Evolutionary conservation across 768 basidiomycete genomes (phyloP), one percentile per base, ranked within the genome.

Genomic region (Cyclocybe cylindracea): DNA sequence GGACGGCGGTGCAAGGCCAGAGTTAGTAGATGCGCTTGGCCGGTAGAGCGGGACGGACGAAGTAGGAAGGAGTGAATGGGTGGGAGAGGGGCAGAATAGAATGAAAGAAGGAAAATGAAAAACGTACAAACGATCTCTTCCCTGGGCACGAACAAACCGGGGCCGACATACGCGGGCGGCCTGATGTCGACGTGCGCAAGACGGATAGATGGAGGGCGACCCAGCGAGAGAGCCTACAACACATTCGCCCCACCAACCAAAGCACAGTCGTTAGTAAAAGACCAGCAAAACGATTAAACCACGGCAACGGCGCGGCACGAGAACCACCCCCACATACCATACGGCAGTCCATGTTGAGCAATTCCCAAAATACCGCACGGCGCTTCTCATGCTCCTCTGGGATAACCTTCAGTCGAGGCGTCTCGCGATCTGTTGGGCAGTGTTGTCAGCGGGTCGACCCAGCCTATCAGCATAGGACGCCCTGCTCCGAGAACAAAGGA

Each of bases 341-440:
- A 39, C 86, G 74, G 52, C 85, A 84, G 60, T 89, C 87, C 66
- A 88, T 70, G 63, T 85, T 84, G 47, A 88, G 74, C 57, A 89
- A 71, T 65, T 88, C 86, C 87, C 87, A 89, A 63, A 88, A 85
- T 40, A 89, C 77, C 44, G 82, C 79, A 41, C 83, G 74, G 42
- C 86, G 83, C 57, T 80, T 82, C 60, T 89, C 86, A 38, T 84
- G 76, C 62, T 87, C 87, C 64, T 89, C 86, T 40, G 86, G 87
- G 33, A 87, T 83, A 40, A 82, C 73, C 62, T 85, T 85, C 54
- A 79, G 67, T 60, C 84, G 76, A 43, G 83, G 79, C 37, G 78
- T 76, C 64, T 88, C 84, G 48, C 86, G 84, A 72, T 89, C 87
- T 89, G 63, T 32, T 57, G 46, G 44, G 52, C 59, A 51, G 50